Evolutionary conservation across 2,329 filamentous ascomycete genomes (phyloP).

Genomic region (Botryotinia globosa): DNA sequence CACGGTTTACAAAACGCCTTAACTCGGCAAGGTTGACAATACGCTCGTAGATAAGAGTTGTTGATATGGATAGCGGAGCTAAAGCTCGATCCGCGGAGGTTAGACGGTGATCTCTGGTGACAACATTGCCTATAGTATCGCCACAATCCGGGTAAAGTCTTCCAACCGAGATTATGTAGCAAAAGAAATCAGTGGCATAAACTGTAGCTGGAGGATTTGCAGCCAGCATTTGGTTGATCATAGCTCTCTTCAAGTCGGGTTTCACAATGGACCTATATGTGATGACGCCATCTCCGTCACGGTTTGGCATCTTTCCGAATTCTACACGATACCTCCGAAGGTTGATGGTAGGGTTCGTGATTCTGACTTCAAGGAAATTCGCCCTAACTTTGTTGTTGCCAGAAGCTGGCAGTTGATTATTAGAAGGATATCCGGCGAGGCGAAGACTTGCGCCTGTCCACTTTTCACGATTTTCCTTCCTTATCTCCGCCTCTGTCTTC

Average conservation of each 20-base stretch:
- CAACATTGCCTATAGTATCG: neutral
- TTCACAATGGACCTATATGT: too few relatives aligned
- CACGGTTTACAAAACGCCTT: too few relatives aligned
- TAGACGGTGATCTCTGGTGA: neutral
- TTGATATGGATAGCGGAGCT: neutral
- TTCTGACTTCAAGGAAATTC: neutral
- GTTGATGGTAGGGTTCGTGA: neutral
- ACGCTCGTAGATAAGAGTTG: neutral
- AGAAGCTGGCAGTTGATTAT: neutral
- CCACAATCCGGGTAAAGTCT: neutral
- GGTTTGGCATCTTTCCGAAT: neutral
- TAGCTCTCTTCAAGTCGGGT: neutral
- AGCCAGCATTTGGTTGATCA: neutral
- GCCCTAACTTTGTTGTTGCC: neutral
- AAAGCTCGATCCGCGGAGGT: too few relatives aligned
- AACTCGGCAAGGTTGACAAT: neutral
- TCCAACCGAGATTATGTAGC: conserved; percentile 16
- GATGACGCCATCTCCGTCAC: too few relatives aligned
- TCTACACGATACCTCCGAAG: neutral
- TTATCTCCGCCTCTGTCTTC: neutral
- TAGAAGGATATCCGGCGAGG: neutral
- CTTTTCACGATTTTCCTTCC: neutral
- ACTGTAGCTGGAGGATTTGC: neutral
- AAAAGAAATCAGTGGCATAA: conserved; percentile 11
- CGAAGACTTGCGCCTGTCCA: neutral